Evolutionary conservation across 176 grass and related monocot species (phyloP).

Genomic region (Bolboschoenus planiculmis): DNA sequence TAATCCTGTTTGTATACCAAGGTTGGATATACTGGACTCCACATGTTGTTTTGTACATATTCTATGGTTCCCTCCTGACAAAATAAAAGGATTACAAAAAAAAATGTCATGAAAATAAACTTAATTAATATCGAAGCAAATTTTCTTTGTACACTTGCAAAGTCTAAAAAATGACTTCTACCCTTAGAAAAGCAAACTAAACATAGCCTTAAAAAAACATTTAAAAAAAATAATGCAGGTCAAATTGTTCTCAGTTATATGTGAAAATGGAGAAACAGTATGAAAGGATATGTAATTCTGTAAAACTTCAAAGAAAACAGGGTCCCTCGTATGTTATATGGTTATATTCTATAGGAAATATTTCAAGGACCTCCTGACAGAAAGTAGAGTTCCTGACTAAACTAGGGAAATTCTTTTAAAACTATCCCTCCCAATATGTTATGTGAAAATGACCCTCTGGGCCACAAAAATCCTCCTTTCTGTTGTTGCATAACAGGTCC

Average conservation of each 20-base stretch:
- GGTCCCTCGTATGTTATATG: not conserved
- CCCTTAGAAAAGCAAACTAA: not conserved
- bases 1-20: conserved; percentile 86
- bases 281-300: no score
- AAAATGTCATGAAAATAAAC: no score
- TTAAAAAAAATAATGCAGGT: not conserved
- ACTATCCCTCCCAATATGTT: not conserved
- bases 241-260: not conserved
- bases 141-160: not conserved
- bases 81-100: conserved; percentile 9
- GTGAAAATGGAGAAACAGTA: no score
- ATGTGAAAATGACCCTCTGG: not conserved
- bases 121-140: not conserved
- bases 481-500: not conserved
- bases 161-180: not conserved
- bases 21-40: conserved; percentile 81
- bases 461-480: no score
- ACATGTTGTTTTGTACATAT: conserved; percentile 90
- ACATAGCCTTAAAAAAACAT: not conserved
- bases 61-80: conserved; percentile 71
- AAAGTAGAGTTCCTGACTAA: not conserved
- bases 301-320: not conserved
- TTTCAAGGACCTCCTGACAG: not conserved
- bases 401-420: no score
- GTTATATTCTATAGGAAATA: not conserved